Conservation (phyloP, 306 rosid species). For the Clitoria ternatea region DNA sequence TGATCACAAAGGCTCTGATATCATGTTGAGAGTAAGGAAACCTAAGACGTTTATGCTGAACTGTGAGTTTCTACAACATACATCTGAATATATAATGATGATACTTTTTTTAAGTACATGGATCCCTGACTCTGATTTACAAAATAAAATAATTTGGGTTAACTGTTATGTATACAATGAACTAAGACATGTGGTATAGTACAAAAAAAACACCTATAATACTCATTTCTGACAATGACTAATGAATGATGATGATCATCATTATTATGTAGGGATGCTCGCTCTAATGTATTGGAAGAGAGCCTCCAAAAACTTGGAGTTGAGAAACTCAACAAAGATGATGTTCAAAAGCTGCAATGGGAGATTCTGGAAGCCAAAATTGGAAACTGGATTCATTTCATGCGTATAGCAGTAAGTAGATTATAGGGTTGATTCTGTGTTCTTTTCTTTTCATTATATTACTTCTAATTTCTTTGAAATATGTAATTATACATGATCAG, state of each 20-base stretch:
- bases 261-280: constrained; percentile 59
- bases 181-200: neutral
- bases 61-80: neutral
- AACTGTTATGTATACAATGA: neutral
- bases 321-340: constrained; percentile 94
- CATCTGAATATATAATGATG: neutral
- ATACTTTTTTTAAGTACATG: neutral
- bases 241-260: neutral
- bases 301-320: constrained; percentile 90
- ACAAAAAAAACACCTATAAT: neutral
- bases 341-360: constrained; percentile 96
- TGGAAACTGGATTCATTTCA: constrained; percentile 98
- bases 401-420: constrained; percentile 93
- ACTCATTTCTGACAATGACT: neutral
- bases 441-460: neutral
- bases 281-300: constrained; percentile 85
- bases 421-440: constrained; percentile 7
- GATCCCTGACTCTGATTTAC: neutral
- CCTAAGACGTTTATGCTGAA: neutral
- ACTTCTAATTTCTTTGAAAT: neutral
- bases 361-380: constrained; percentile 98
- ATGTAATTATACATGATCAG: constrained; percentile 43
- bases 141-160: neutral
- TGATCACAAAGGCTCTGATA: neutral
- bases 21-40: neutral